phyloP scores from a whole-genome alignment of 768 basidiomycete genomes.

The Collybiopsis luxurians region DNA sequence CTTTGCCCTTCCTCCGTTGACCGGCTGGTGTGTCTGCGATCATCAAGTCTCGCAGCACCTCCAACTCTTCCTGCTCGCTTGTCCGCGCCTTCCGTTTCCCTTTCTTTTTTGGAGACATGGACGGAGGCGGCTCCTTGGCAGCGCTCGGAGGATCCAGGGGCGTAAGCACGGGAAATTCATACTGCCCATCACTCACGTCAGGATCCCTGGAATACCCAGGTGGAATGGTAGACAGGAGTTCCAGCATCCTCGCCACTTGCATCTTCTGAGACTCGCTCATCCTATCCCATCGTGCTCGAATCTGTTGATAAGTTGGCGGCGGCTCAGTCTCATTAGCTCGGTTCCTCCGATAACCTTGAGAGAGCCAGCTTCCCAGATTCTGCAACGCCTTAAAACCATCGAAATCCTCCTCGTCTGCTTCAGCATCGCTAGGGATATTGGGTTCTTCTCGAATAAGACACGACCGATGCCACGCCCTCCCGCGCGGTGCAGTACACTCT shows the following conservation, averaged over 20 bases:
- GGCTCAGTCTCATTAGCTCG: not conserved
- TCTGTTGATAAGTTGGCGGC: not conserved
- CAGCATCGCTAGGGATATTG: not conserved
- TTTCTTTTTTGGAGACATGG: not conserved
- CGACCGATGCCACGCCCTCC: constrained; percentile 5
- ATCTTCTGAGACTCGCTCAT: not conserved
- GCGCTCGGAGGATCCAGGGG: too few species aligned
- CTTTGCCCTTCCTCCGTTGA: too few species aligned
- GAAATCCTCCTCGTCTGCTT: not conserved
- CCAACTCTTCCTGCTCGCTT: constrained; percentile 1
- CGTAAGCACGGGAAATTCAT: not conserved
- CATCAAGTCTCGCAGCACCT: not conserved
- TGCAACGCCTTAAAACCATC: not conserved
- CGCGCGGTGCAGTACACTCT: not conserved
- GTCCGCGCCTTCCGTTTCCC: not conserved
- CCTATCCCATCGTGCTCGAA: not conserved
- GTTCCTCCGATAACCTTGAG: not conserved
- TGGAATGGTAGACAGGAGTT: not conserved
- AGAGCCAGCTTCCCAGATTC: not conserved
- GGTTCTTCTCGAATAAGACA: not conserved
- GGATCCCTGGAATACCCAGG: not conserved
- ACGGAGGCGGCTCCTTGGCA: too few species aligned
- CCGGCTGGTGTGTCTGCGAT: too few species aligned
- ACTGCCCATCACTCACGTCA: not conserved
- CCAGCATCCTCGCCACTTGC: not conserved